These are phyloP conservation scores for Zychaea mexicana DNA, from an alignment of 371 early-diverging fungal genomes.

Conservation along the genomic window DNA sequence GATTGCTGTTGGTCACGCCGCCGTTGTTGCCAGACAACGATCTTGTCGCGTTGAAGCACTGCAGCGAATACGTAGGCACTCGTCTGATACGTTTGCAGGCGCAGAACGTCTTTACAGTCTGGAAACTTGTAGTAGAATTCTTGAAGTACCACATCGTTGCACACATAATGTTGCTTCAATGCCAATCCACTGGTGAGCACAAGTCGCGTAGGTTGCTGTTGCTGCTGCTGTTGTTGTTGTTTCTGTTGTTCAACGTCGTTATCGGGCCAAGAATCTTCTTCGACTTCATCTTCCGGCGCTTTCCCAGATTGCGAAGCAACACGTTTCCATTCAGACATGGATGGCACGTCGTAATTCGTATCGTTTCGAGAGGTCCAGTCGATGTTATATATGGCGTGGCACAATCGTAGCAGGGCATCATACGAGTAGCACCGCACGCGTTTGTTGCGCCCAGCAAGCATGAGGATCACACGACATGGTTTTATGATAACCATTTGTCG, in stretches of 20 bases:
- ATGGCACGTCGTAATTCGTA: constrained; percentile 24
- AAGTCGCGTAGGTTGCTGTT: constrained; percentile 7
- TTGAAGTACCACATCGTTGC: constrained; percentile 24
- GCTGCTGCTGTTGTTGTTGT: not conserved
- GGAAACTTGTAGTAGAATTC: constrained; percentile 44
- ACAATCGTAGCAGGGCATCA: constrained; percentile 31
- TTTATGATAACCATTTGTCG: constrained; percentile 32
- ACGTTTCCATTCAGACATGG: constrained; percentile 16
- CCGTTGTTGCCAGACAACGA: constrained; percentile 43
- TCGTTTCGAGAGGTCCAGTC: constrained; percentile 29
- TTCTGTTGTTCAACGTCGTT: not conserved
- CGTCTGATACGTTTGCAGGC: constrained; percentile 38
- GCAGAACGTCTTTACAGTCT: constrained; percentile 35
- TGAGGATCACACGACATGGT: constrained; percentile 34
- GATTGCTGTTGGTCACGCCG: constrained; percentile 1
- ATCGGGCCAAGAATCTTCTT: not conserved
- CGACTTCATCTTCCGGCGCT: constrained; percentile 6
- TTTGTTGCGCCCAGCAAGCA: constrained; percentile 36
- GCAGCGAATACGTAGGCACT: constrained; percentile 39
- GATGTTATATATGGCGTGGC: constrained; percentile 28
- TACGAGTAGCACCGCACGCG: constrained; percentile 49
- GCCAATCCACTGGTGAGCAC: constrained; percentile 10
- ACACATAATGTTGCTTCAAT: constrained; percentile 25
- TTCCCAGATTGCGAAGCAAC: constrained; percentile 23
- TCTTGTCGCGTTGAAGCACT: constrained; percentile 32